Conservation (phyloP, 179 eudicot species). For the Actinidia polygama region DNA sequence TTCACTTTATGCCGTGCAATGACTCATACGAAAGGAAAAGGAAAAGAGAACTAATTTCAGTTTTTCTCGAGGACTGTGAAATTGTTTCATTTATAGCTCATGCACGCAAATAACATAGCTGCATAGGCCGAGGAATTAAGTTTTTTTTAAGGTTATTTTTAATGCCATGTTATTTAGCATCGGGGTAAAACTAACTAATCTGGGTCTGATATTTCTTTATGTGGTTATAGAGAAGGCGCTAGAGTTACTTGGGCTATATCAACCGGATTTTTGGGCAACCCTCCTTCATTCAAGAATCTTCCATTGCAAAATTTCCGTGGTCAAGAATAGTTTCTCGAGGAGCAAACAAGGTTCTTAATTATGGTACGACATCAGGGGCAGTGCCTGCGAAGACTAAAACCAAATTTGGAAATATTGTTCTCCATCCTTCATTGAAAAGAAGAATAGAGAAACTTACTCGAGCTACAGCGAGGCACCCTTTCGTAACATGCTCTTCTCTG, state of each 20-base stretch:
- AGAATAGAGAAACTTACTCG: slow-evolving; percentile 93
- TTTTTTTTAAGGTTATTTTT: not conserved
- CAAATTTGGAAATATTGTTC: slow-evolving; percentile 73
- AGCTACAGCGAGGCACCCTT: slow-evolving; percentile 97
- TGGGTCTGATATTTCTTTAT: not conserved
- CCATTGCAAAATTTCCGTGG: slow-evolving; percentile 84
- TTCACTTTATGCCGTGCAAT: too few species aligned
- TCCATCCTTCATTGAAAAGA: slow-evolving; percentile 81
- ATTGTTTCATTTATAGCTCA: not conserved
- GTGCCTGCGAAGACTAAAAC: slow-evolving; percentile 45
- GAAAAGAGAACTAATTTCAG: too few species aligned
- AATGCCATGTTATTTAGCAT: not conserved
- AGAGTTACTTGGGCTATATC: slow-evolving; percentile 62
- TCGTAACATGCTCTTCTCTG: slow-evolving; percentile 96
- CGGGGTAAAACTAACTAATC: not conserved
- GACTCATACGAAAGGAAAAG: too few species aligned
- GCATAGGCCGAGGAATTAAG: not conserved
- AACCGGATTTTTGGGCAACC: slow-evolving; percentile 97
- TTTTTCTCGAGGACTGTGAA: not conserved
- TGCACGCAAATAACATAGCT: not conserved
- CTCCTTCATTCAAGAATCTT: slow-evolving; percentile 93
- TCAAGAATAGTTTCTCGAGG: slow-evolving; percentile 55
- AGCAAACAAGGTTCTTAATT: slow-evolving; percentile 42
- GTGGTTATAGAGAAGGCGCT: not conserved
- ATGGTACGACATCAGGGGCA: slow-evolving; percentile 49